Percentiles rank a stretch among this genome's conserved stretches.
phyloP scores from a whole-genome alignment of 202 grass and related monocot genomes.

The Carex sylvatica region DNA sequence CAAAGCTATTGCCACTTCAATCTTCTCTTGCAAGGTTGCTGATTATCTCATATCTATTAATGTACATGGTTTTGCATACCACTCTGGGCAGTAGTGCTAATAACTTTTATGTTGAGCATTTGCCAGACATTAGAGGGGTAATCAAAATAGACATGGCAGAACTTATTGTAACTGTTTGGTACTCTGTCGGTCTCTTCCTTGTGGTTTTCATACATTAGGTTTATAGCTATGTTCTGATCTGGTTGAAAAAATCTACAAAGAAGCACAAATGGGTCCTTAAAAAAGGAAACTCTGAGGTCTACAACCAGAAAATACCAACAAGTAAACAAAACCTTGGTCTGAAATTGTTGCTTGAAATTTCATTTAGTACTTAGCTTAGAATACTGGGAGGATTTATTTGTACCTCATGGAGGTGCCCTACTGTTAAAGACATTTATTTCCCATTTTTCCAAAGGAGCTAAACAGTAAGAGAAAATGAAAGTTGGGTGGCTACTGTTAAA shows the following conservation, averaged over 20 bases:
- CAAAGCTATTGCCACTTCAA: slow-evolving; percentile 81
- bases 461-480: not conserved
- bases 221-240: not conserved
- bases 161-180: not conserved
- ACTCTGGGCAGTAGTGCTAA: not conserved
- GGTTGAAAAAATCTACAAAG: not conserved
- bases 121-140: not conserved
- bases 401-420: not conserved
- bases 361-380: not conserved
- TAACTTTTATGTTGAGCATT: not conserved
- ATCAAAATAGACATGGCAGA: not conserved
- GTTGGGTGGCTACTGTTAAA: not conserved
- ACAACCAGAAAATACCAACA: not conserved
- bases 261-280: not conserved
- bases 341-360: not conserved
- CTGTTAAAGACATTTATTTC: too few species aligned
- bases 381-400: not conserved
- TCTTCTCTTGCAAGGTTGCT: slow-evolving; percentile 90
- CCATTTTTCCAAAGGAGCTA: not conserved
- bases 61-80: slow-evolving; percentile 10
- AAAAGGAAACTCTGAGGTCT: not conserved
- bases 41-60: slow-evolving; percentile 21
- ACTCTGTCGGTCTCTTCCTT: not conserved
- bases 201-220: not conserved
- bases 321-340: not conserved